A percentile compares a stretch with the other conserved stretches of the same genome.
These are phyloP conservation scores for Lagenidium sp. DNA, from an alignment of 352 stramenopile genomes.

Conservation along the genomic window DNA sequence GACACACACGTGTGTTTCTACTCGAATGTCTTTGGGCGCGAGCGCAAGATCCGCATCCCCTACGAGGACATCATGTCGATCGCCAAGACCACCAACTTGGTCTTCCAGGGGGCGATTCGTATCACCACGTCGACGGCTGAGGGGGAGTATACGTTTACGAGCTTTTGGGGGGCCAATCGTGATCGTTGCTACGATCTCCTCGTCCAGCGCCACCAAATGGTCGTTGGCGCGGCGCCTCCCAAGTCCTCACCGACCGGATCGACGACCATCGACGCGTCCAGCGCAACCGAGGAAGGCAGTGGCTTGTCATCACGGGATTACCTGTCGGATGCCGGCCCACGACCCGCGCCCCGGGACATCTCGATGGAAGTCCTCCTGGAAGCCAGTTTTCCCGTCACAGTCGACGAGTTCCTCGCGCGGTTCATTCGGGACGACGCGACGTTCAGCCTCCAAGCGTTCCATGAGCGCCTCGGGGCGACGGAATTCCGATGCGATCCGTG, in stretches of 20 bases:
- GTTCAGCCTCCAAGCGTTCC: constrained; percentile 66
- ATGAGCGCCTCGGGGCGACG: constrained; percentile 42
- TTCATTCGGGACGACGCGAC: constrained; percentile 59
- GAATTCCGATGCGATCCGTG: constrained; percentile 71
- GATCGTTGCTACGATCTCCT: constrained; percentile 79
- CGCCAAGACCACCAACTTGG: constrained; percentile 74
- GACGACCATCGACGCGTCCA: neutral
- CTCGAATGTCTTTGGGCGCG: constrained; percentile 81
- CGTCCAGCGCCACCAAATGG: constrained; percentile 41
- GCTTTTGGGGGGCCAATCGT: constrained; percentile 78
- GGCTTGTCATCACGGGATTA: too few species aligned
- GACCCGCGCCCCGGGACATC: constrained; percentile 52
- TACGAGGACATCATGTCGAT: constrained; percentile 78
- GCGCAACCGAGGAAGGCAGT: neutral
- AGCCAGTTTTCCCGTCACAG: constrained; percentile 45
- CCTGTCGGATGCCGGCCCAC: constrained; percentile 39
- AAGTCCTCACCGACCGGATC: neutral
- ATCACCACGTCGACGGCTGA: constrained; percentile 42
- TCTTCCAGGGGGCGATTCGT: constrained; percentile 73
- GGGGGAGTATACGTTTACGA: constrained; percentile 81
- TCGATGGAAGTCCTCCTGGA: constrained; percentile 67
- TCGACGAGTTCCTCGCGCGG: constrained; percentile 55
- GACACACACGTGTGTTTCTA: constrained; percentile 81
- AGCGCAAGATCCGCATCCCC: constrained; percentile 83
- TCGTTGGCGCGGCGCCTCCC: constrained; percentile 15